Conservation (phyloP, 768 basidiomycete species). For the Tylopilus intermedius region DNA sequence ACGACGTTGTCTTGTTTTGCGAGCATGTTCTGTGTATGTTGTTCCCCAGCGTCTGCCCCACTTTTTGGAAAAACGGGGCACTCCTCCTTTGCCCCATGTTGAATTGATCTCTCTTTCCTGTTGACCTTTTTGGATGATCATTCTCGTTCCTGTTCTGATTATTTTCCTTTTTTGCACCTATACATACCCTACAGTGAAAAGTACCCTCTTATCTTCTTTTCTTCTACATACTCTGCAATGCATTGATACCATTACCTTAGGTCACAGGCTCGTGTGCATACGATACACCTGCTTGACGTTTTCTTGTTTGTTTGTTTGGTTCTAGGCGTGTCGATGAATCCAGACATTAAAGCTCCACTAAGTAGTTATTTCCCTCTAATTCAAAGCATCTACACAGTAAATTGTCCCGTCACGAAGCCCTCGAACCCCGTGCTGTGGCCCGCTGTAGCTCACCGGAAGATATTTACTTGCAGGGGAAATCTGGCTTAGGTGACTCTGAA, state of each 20-base stretch:
- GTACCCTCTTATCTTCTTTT: background rate
- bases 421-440: too few species aligned
- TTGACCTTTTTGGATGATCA: background rate
- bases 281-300: background rate
- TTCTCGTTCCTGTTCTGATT: slow-evolving; percentile 1
- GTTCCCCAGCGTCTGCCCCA: background rate
- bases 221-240: background rate
- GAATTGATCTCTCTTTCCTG: background rate
- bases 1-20: slow-evolving; percentile 2
- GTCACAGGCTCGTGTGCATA: background rate
- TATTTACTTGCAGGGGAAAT: too few species aligned
- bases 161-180: background rate
- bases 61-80: background rate
- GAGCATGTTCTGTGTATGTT: slow-evolving; percentile 13
- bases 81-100: background rate
- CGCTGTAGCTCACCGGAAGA: too few species aligned
- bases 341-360: too few species aligned
- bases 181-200: background rate
- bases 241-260: background rate
- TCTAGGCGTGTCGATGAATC: too few species aligned
- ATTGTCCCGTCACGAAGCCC: too few species aligned
- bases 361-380: too few species aligned
- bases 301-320: background rate
- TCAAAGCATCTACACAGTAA: too few species aligned
- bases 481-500: too few species aligned